Percentiles rank a stretch among this genome's conserved stretches.
Conservation (phyloP, 352 stramenopile species). For the Globisporangium splendens region DNA sequence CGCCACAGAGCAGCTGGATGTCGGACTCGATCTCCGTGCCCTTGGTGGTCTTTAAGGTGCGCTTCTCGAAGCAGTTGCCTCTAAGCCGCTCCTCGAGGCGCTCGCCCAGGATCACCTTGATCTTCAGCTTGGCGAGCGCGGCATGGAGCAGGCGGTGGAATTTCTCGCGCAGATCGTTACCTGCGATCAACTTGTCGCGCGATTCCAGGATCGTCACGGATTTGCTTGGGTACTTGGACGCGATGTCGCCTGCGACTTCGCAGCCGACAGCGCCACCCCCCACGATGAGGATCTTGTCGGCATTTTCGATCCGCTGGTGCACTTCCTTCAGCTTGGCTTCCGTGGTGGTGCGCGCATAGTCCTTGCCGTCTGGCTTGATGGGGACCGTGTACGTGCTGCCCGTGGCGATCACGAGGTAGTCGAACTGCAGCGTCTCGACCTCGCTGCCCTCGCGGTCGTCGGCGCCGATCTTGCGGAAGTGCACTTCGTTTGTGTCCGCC, state of each 20-base stretch:
- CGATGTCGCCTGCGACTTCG: slow-evolving; percentile 52
- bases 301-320: slow-evolving; percentile 27
- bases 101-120: slow-evolving; percentile 58
- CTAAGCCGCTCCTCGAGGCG: slow-evolving; percentile 35
- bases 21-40: slow-evolving; percentile 42
- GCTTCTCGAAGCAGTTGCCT: slow-evolving; percentile 26
- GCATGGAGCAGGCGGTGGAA: slow-evolving; percentile 33
- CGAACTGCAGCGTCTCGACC: slow-evolving; percentile 37
- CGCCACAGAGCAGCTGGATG: slow-evolving; percentile 50
- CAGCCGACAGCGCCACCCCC: slow-evolving; percentile 50
- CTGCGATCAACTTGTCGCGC: slow-evolving; percentile 22
- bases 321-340: slow-evolving; percentile 29
- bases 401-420: slow-evolving; percentile 62
- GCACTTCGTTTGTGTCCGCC: slow-evolving; percentile 30
- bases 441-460: slow-evolving; percentile 22
- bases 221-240: slow-evolving; percentile 39
- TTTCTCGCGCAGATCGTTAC: slow-evolving; percentile 40
- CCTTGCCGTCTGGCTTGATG: slow-evolving; percentile 40
- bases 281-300: slow-evolving; percentile 47
- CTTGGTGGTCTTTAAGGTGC: slow-evolving; percentile 39
- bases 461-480: slow-evolving; percentile 28
- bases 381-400: slow-evolving; percentile 55
- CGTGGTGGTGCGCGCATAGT: slow-evolving; percentile 16
- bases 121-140: slow-evolving; percentile 30
- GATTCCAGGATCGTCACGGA: slow-evolving; percentile 50